phyloP scores from a whole-genome alignment of 306 rosid genomes.

The Malus sieversii region DNA sequence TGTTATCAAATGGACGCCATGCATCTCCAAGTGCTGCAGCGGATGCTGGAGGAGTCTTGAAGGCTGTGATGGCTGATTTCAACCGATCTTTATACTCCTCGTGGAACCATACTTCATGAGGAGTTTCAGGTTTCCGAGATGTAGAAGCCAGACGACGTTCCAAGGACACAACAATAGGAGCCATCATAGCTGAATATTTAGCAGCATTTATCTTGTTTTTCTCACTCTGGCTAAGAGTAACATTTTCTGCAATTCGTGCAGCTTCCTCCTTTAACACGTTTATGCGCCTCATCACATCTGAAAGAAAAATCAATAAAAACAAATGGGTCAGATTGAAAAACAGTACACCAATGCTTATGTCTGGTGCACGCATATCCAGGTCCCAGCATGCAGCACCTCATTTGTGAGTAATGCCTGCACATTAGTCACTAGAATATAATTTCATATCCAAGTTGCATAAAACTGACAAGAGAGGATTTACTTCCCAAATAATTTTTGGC shows the following conservation, averaged over 20 bases:
- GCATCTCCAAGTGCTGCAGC: conserved; percentile 75
- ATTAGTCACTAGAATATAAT: not conserved
- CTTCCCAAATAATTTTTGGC: not conserved
- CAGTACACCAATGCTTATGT: not conserved
- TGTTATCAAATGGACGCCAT: conserved; percentile 83
- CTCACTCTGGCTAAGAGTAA: conserved; percentile 84
- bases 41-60: conserved; percentile 76
- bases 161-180: conserved; percentile 92
- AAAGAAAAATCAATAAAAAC: conserved; percentile 26
- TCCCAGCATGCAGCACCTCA: not conserved
- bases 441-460: not conserved
- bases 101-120: conserved; percentile 97
- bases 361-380: not conserved
- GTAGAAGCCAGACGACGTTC: conserved; percentile 96
- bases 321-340: not conserved
- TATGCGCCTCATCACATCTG: conserved; percentile 94
- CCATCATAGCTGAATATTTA: conserved; percentile 98
- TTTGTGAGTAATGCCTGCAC: not conserved
- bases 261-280: conserved; percentile 89
- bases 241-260: conserved; percentile 83
- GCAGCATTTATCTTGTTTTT: conserved; percentile 90
- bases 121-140: conserved; percentile 87
- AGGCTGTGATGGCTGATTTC: conserved; percentile 62
- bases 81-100: conserved; percentile 66
- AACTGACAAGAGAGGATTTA: not conserved